These are phyloP conservation scores for Kodamaea sagamina DNA, from an alignment of 805 yeast genomes.

Conservation along the genomic window DNA sequence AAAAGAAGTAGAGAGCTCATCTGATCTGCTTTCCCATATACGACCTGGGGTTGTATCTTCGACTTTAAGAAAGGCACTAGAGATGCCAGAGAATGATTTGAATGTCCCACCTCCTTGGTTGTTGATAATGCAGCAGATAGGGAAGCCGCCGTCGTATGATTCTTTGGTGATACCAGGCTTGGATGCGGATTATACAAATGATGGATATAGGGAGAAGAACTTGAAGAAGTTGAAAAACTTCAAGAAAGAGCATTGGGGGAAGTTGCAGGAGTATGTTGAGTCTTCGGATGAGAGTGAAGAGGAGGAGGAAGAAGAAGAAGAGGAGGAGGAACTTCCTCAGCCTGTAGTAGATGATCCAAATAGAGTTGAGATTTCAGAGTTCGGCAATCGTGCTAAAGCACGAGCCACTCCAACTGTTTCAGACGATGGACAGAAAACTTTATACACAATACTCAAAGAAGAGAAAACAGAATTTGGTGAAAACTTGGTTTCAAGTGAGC, in stretches of 20 bases:
- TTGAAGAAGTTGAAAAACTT: constrained; percentile 4
- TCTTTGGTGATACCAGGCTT: constrained; percentile 57
- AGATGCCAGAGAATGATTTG: constrained; percentile 50
- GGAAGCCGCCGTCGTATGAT: constrained; percentile 84
- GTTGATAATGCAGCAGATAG: constrained; percentile 61
- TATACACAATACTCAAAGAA: constrained; percentile 22
- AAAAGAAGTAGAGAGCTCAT: constrained; percentile 52
- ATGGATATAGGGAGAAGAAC: constrained; percentile 31
- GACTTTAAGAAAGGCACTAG: constrained; percentile 67
- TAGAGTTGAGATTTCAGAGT: constrained; percentile 17
- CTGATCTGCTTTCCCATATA: constrained; percentile 35
- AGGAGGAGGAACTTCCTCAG: constrained; percentile 30
- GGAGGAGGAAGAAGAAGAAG: constrained; percentile 35
- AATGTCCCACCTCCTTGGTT: constrained; percentile 78
- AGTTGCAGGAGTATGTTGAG: constrained; percentile 32
- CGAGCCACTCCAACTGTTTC: not conserved
- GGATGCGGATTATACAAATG: constrained; percentile 37
- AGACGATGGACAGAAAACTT: constrained; percentile 9
- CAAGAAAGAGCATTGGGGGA: constrained; percentile 35
- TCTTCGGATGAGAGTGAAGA: constrained; percentile 51
- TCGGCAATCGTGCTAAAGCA: not conserved
- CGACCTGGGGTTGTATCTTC: constrained; percentile 72
- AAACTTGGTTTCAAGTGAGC: not conserved
- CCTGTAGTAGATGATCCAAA: constrained; percentile 8
- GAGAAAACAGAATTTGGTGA: not conserved